phyloP scores from a whole-genome alignment of 208 protist species.

The Trypanosoma mega region DNA sequence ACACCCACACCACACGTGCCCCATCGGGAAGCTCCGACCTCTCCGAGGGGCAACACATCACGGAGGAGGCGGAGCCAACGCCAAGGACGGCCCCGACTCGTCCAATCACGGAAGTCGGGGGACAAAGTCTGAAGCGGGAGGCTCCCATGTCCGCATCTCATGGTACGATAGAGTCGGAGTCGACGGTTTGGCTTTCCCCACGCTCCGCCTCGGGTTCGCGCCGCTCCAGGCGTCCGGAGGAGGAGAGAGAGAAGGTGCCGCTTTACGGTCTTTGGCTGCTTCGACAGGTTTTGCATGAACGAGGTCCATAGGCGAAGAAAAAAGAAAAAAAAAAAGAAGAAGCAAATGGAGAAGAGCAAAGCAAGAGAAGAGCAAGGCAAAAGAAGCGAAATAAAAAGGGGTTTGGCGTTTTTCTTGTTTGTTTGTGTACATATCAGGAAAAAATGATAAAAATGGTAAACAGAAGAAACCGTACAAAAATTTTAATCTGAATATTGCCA shows the following conservation, averaged over 20 bases:
- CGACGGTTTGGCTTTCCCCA: neutral
- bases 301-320: neutral
- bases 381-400: neutral
- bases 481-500: no score
- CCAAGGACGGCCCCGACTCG: no score
- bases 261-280: neutral
- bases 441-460: no score
- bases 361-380: neutral
- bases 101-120: neutral
- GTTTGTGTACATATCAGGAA: no score
- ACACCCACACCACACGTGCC: no score
- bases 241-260: neutral
- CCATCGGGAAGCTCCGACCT: no score
- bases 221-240: neutral
- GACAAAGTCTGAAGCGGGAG: neutral
- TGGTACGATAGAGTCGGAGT: neutral
- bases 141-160: neutral
- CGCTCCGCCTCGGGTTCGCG: neutral
- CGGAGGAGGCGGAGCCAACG: no score
- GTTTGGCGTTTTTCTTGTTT: slow-evolving; percentile 6
- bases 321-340: neutral
- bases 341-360: neutral
- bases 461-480: no score
- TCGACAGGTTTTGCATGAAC: neutral
- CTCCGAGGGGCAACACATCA: no score